A percentile compares a stretch with the other conserved stretches of the same genome.
phyloP scores from a whole-genome alignment of 768 basidiomycete genomes.

The Hericium coralloides region DNA sequence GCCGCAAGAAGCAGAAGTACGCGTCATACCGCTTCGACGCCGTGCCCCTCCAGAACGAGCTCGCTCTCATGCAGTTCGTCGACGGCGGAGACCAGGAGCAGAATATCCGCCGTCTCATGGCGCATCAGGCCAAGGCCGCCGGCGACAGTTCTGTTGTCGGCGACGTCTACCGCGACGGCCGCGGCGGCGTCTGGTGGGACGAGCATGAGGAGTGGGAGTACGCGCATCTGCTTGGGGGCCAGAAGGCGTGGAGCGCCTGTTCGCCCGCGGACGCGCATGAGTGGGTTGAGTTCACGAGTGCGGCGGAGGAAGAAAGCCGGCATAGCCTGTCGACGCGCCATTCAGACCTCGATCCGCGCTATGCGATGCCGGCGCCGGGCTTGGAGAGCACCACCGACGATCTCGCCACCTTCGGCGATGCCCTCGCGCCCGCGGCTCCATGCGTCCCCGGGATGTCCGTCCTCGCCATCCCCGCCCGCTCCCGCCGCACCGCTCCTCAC shows the following conservation, averaged over 20 bases:
- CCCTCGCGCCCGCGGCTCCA: neutral
- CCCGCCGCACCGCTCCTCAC: neutral
- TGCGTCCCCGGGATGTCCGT: neutral
- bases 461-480: slow-evolving; percentile 8
- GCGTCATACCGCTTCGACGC: slow-evolving; percentile 25
- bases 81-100: slow-evolving; percentile 54
- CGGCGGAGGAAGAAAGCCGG: neutral
- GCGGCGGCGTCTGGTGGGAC: slow-evolving; percentile 63
- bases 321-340: neutral
- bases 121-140: slow-evolving; percentile 23
- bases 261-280: neutral
- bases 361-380: neutral
- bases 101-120: slow-evolving; percentile 36
- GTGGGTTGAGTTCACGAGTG: neutral
- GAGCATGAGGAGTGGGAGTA: slow-evolving; percentile 67
- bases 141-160: neutral
- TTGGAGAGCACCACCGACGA: neutral
- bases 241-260: neutral
- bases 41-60: slow-evolving; percentile 53
- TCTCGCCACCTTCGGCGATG: neutral
- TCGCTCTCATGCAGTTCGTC: slow-evolving; percentile 60
- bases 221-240: slow-evolving; percentile 42
- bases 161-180: slow-evolving; percentile 50
- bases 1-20: slow-evolving; percentile 33
- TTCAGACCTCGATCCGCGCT: neutral